A percentile compares a stretch with the other conserved stretches of the same genome.
Conservation (phyloP, 768 basidiomycete species). For the Amanita muscaria region DNA sequence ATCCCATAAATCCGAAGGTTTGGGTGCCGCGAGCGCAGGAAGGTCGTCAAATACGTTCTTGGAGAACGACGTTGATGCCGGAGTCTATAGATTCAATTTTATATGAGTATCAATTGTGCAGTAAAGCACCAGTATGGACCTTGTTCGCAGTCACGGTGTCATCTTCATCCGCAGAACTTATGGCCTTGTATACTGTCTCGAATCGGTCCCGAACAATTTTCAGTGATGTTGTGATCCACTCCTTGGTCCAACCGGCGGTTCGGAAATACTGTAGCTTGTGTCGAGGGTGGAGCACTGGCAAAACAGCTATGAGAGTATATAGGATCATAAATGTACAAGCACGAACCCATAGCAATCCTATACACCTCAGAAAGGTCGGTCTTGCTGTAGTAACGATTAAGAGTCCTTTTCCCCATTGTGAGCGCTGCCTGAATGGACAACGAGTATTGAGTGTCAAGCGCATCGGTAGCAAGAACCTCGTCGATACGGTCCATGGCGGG, state of each 20-base stretch:
- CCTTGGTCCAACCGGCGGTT: conserved; percentile 10
- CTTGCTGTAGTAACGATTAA: neutral
- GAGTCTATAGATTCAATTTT: too few relatives aligned
- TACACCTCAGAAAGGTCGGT: conserved; percentile 2
- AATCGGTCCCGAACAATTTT: neutral
- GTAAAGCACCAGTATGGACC: neutral
- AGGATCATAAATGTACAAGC: neutral
- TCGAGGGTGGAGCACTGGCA: conserved; percentile 18
- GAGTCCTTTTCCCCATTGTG: neutral
- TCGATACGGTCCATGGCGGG: conserved; percentile 6
- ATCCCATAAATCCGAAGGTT: neutral
- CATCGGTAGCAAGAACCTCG: neutral
- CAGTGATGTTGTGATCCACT: conserved; percentile 14
- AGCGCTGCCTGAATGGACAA: conserved; percentile 1
- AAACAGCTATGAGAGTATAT: neutral
- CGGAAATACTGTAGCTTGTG: conserved; percentile 22
- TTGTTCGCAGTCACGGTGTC: neutral
- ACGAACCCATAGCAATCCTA: conserved; percentile 4
- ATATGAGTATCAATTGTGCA: too few relatives aligned
- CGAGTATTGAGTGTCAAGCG: neutral
- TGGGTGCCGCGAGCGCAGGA: neutral
- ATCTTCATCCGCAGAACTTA: neutral
- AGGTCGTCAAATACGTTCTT: conserved; percentile 5
- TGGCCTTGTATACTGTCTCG: neutral
- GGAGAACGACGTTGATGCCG: too few relatives aligned